phyloP scores from a whole-genome alignment of 805 yeast species.

The Naumovozyma dairenensis region DNA sequence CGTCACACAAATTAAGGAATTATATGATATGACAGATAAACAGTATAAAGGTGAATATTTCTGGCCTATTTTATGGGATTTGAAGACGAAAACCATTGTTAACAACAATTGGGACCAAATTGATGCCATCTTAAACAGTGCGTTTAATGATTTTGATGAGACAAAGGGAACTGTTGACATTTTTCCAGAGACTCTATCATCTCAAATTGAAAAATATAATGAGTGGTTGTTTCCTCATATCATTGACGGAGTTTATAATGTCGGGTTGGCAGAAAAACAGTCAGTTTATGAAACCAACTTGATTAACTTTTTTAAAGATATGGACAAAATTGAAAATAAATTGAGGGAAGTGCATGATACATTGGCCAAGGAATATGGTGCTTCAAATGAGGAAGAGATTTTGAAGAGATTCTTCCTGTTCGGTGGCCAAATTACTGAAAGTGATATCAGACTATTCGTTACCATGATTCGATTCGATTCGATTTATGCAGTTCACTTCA shows the following conservation, averaged over 20 bases:
- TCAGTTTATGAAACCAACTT: slow-evolving; percentile 71
- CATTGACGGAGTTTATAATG: slow-evolving; percentile 87
- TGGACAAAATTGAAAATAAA: slow-evolving; percentile 61
- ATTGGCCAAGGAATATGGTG: slow-evolving; percentile 33
- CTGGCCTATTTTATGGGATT: slow-evolving; percentile 92
- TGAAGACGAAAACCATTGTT: slow-evolving; percentile 70
- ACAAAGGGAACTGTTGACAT: slow-evolving; percentile 36
- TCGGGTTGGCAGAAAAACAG: slow-evolving; percentile 76
- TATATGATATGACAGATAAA: slow-evolving; percentile 68
- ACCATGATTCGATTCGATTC: slow-evolving; percentile 88
- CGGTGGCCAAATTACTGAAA: slow-evolving; percentile 71
- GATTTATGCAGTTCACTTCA: slow-evolving; percentile 91
- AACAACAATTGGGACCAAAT: slow-evolving; percentile 88
- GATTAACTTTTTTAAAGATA: slow-evolving; percentile 46
- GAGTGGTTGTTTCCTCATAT: slow-evolving; percentile 77
- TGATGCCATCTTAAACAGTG: slow-evolving; percentile 71
- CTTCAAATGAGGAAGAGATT: slow-evolving; percentile 9
- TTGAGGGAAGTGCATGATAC: slow-evolving; percentile 37
- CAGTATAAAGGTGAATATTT: slow-evolving; percentile 76
- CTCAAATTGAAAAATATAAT: slow-evolving; percentile 65
- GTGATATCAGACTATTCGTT: slow-evolving; percentile 77
- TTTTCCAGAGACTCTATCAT: slow-evolving; percentile 47
- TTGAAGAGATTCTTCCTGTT: slow-evolving; percentile 36
- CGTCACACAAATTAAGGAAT: slow-evolving; percentile 48
- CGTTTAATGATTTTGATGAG: slow-evolving; percentile 41